Conservation (phyloP, 2,329 filamentous ascomycete species). For the Colletotrichum lentis region DNA sequence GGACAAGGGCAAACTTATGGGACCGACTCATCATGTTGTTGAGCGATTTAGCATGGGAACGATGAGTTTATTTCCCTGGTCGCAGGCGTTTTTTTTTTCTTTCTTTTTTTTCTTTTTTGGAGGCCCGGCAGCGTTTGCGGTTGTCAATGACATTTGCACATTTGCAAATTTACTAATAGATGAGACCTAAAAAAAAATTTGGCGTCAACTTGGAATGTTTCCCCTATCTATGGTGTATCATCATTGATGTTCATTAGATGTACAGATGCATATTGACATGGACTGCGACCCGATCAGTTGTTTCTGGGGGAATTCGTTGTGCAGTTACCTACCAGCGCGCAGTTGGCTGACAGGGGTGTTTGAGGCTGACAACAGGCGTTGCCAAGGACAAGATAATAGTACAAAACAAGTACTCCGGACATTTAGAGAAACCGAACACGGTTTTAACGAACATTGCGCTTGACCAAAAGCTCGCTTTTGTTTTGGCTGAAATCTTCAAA, state of each 20-base stretch:
- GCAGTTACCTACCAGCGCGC: too few species aligned
- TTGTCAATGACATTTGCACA: background rate
- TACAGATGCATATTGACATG: background rate
- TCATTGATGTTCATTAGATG: background rate
- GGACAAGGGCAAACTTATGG: background rate
- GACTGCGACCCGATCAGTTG: slow-evolving; percentile 7
- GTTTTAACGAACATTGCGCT: too few species aligned
- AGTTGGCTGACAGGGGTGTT: slow-evolving; percentile 10
- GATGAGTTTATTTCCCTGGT: background rate
- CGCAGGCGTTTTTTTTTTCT: background rate
- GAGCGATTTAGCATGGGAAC: background rate
- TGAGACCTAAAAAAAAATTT: too few species aligned
- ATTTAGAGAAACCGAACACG: too few species aligned
- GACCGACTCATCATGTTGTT: background rate
- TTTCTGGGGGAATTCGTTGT: slow-evolving; percentile 13
- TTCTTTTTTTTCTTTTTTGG: background rate
- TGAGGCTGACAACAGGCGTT: background rate
- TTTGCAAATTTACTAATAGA: too few species aligned
- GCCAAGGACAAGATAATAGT: too few species aligned
- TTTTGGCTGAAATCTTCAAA: too few species aligned
- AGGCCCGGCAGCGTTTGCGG: background rate
- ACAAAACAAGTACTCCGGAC: too few species aligned
- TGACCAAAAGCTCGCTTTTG: too few species aligned
- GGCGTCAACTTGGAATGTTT: background rate
- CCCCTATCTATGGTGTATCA: background rate